Evolutionary conservation across 805 yeast species (phyloP).

Genomic region (Zygosaccharomyces bailii): DNA sequence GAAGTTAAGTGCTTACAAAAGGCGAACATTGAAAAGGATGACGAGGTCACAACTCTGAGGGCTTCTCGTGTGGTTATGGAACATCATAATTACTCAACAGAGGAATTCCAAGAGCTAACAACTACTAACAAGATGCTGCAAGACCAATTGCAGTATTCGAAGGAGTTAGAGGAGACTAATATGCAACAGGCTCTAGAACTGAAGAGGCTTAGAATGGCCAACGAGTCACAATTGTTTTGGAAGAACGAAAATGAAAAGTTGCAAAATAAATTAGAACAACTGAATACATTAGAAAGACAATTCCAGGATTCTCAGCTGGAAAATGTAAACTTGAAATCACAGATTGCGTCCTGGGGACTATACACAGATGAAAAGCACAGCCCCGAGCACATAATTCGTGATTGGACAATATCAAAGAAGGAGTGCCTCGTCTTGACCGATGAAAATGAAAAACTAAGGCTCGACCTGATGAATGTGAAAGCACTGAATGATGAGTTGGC

Average conservation of each 20-base stretch:
- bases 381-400: conserved; percentile 40
- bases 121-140: conserved; percentile 36
- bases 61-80: conserved; percentile 38
- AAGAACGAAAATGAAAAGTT: conserved; percentile 27
- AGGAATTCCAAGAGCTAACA: conserved; percentile 35
- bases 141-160: conserved; percentile 45
- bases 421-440: conserved; percentile 38
- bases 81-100: conserved; percentile 32
- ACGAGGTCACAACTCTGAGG: conserved; percentile 29
- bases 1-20: conserved; percentile 26
- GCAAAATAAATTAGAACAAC: conserved; percentile 42
- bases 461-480: conserved; percentile 27
- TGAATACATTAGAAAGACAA: conserved; percentile 44
- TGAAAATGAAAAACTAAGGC: conserved; percentile 30
- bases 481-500: conserved; percentile 36
- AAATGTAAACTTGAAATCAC: conserved; percentile 45
- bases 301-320: conserved; percentile 49
- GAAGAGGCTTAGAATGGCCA: conserved; percentile 40
- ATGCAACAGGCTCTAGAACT: conserved; percentile 52
- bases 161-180: conserved; percentile 50
- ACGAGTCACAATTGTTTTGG: conserved; percentile 27
- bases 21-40: conserved; percentile 25
- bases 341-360: conserved; percentile 46
- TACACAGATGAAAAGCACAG: conserved; percentile 34
- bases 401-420: conserved; percentile 40